Evolutionary conservation across 345 rosid genomes (phyloP).

Genomic region (Linum usitatissimum): DNA sequence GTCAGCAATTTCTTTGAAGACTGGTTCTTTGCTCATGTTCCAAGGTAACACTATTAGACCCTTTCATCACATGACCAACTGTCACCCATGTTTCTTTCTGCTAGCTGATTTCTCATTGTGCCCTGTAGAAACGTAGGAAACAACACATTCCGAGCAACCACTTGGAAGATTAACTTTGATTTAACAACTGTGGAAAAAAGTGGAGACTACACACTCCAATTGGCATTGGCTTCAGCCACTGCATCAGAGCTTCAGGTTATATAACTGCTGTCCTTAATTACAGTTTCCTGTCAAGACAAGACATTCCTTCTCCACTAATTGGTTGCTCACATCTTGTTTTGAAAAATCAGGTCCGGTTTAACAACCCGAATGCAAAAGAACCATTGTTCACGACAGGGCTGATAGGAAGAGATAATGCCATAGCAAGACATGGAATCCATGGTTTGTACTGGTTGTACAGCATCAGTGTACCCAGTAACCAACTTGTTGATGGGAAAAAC

Average conservation of each 20-base stretch:
- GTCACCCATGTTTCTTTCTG: not conserved
- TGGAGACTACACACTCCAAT: conserved; percentile 46
- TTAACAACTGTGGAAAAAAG: conserved; percentile 18
- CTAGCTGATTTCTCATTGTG: not conserved
- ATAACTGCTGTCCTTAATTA: not conserved
- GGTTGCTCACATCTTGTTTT: not conserved
- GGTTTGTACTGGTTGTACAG: conserved; percentile 61
- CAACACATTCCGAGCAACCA: conserved; percentile 27
- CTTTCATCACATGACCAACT: not conserved
- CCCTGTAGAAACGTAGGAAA: conserved; percentile 30
- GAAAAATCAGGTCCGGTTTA: conserved; percentile 41
- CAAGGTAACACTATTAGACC: conserved; percentile 29
- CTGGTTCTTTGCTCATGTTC: conserved; percentile 83
- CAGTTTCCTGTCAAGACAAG: not conserved
- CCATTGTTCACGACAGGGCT: conserved; percentile 39
- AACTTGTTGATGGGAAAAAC: conserved; percentile 36
- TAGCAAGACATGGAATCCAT: conserved; percentile 82
- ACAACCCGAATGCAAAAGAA: conserved; percentile 12
- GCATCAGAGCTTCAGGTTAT: conserved; percentile 37
- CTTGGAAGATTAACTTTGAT: conserved; percentile 56
- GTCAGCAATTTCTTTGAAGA: conserved; percentile 31
- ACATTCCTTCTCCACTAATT: not conserved
- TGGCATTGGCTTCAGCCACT: conserved; percentile 68
- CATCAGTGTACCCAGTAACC: conserved; percentile 30
- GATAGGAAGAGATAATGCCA: conserved; percentile 65